Evolutionary conservation across 1,284 basidiomycete genomes (phyloP), one percentile per base, ranked within the genome.

Genomic region (Leccinum fallax): DNA sequence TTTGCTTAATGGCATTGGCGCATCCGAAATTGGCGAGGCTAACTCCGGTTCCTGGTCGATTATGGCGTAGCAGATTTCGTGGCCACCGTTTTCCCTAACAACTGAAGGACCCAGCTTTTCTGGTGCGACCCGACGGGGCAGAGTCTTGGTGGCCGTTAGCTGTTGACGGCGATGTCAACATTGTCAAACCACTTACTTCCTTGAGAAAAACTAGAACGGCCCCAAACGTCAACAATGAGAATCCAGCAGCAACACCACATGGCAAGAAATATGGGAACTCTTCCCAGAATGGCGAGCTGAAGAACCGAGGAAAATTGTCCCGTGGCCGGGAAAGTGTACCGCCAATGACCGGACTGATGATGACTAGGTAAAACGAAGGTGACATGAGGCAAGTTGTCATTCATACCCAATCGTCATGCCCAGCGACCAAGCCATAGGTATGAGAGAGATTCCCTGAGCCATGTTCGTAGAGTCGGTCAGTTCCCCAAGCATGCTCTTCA

Each of bases 181-280:
- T 46, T 15, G 3, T 9, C n/a, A 2, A 24, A 26, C 13, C 28
- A 61, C 77, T 52, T 53, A 85, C 85, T 76, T 86, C 85, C 69
- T 82, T 78, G 43, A 87, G 73, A 61, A 81, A 77, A 15, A 81
- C 46, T 0, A 78, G 68, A 9, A 78, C 69, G 19, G 81, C 59
- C 7, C 76, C 51, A 58, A 81, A 79, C 2, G 69, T 68, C 21
- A 73, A 13, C 30, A 75, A 48, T 2, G 78, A 71, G 26, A 77
- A 65, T 10, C 74, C 71, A 9, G 81, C 77, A 3, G 79, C 74
- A 8, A 77, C 77, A 32, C 77, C 68, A 63, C 85, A 87, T 13
- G 84, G 84, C 43, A 86, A 69, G 69, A 86, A 83, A 67, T 86
- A 86, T 2, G 84, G 85, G 66, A 80, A 85, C 51, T 77, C 66